Percentiles rank a stretch among this genome's conserved stretches.
These are phyloP conservation scores for Ceratopteris richardii DNA, from an alignment of 75 land plant genomes.

Conservation along the genomic window DNA sequence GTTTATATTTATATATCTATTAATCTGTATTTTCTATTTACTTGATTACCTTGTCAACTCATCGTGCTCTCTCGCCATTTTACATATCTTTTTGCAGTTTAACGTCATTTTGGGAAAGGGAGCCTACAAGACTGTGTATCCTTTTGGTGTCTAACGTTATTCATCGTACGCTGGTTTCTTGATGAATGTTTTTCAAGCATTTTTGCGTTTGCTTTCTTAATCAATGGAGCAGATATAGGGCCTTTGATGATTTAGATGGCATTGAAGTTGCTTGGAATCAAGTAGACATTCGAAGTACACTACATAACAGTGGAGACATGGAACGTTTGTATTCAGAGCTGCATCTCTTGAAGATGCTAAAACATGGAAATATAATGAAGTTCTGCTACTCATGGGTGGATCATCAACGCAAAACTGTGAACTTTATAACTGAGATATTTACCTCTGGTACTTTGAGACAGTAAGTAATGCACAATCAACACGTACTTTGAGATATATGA, in stretches of 20 bases:
- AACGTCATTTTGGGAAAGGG: constrained; percentile 75
- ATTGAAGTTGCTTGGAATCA: constrained; percentile 95
- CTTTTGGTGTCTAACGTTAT: too few species aligned
- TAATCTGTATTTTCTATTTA: too few species aligned
- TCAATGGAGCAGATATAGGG: constrained; percentile 43
- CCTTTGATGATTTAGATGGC: constrained; percentile 74
- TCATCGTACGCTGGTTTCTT: neutral
- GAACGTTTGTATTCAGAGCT: constrained; percentile 82
- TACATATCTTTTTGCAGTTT: constrained; percentile 64
- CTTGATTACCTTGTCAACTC: too few species aligned
- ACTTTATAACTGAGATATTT: constrained; percentile 95
- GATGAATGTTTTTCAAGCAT: too few species aligned
- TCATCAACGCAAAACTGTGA: constrained; percentile 43
- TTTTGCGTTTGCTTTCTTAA: neutral
- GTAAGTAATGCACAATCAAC: constrained; percentile 34
- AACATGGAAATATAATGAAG: constrained; percentile 72
- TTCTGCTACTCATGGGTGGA: constrained; percentile 87
- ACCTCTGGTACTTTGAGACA: constrained; percentile 89
- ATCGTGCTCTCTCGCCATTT: too few species aligned
- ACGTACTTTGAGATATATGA: too few species aligned
- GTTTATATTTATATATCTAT: too few species aligned
- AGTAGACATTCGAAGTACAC: constrained; percentile 43
- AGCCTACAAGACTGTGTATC: constrained; percentile 84
- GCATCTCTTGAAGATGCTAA: constrained; percentile 68
- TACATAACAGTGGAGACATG: constrained; percentile 62